Percentiles rank a stretch among this genome's conserved stretches.
phyloP scores from a whole-genome alignment of 129 eudicot genomes.

The Pseudognaphalium luteoalbum region DNA sequence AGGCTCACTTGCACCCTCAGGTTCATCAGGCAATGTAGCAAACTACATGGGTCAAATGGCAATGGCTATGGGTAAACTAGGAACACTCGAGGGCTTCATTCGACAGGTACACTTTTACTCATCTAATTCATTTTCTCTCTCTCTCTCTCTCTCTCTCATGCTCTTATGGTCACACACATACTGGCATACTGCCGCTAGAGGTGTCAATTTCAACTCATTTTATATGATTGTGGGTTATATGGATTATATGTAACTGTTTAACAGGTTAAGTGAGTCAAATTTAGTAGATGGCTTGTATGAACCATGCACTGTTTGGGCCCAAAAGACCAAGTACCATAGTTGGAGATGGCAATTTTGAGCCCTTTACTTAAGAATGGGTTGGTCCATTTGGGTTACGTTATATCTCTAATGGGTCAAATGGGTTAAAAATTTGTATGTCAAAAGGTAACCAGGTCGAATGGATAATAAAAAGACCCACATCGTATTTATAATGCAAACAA shows the following conservation, averaged over 20 bases:
- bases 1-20: slow-evolving; percentile 57
- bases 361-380: background rate
- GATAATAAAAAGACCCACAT: background rate
- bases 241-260: background rate
- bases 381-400: background rate
- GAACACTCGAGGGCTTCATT: slow-evolving; percentile 71
- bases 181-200: background rate
- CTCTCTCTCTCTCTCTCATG: slow-evolving; percentile 3
- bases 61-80: slow-evolving; percentile 74
- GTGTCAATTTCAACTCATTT: background rate
- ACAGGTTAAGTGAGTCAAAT: background rate
- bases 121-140: background rate
- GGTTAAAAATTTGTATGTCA: background rate
- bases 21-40: slow-evolving; percentile 66
- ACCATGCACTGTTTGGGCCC: background rate
- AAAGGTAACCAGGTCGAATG: background rate
- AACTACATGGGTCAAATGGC: slow-evolving; percentile 81
- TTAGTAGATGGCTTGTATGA: background rate
- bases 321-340: background rate
- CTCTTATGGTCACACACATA: background rate
- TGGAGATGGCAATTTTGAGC: background rate
- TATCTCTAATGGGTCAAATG: background rate
- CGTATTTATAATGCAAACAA: background rate
- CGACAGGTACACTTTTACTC: slow-evolving; percentile 47
- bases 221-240: background rate